Evolutionary conservation across 768 basidiomycete species (phyloP), one percentile per base, ranked within the genome.

Genomic region (Suillus subalutaceus): DNA sequence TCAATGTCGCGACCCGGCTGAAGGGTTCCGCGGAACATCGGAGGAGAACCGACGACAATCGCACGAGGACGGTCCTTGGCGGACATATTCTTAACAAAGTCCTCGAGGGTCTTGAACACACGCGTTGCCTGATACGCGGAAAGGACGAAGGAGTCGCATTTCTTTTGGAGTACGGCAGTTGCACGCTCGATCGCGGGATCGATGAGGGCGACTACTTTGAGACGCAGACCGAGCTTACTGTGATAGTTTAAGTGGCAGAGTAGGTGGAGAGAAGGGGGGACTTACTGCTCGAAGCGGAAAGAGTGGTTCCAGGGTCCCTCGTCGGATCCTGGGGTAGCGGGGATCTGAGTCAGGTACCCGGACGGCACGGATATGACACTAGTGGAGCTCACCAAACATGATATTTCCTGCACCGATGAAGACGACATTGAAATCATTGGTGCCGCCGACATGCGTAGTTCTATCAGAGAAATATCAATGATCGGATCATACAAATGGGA

Each of bases 391-490:
- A 88, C 96, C 96, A 75, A 99, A 99, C 95, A 97, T 97, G 81
- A 98, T 96, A 80, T 97, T 97, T 18, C 96, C 96, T 35, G 96
- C 96, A 61, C 96, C 96, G 71, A 99, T 83, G 79, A 97, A 96
- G 76, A 97, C 88, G 63, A 99, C 90, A 77, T 97, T 97, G 85
- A 97, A 97, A 73, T 90, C 84, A 70, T 91, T 87, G 58, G 86
- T 79, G 18, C 88, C 90, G 63, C 82, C 82, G 63, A 88, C 74
- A 59, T 86, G 83, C 69, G 79, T 78, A 64, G 79, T 75, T 74
- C 86, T 89, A 77, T 74, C 58, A 0, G 9, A 62, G 44, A 58
- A 16, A 16, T 16, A 26, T 55, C 18, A 53, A 53, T 48, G 67
- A 64, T 71, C 56, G 68, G 64, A 20, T 7, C 35, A 35, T 63